phyloP scores from a whole-genome alignment of 345 rosid species.

The Eutrema japonicum region DNA sequence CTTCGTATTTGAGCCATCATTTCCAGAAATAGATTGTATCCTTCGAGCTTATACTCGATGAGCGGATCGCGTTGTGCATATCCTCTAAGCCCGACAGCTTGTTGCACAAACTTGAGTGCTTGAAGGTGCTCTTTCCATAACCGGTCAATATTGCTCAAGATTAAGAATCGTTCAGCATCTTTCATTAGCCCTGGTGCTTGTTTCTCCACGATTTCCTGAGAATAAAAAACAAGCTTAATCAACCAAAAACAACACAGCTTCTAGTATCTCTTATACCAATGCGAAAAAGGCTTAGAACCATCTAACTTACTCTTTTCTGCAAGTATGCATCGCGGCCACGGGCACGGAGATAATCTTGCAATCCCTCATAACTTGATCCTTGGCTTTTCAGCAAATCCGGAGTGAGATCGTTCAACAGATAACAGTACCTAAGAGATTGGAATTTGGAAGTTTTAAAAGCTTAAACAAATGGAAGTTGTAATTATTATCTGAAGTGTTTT shows the following conservation, averaged over 20 bases:
- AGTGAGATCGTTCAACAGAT: constrained; percentile 76
- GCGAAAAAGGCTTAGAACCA: constrained; percentile 7
- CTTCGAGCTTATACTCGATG: constrained; percentile 95
- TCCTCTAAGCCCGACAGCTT: constrained; percentile 96
- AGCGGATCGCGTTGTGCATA: constrained; percentile 97
- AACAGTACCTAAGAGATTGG: constrained; percentile 71
- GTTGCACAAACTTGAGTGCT: constrained; percentile 94
- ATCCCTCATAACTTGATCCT: constrained; percentile 65
- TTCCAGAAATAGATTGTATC: constrained; percentile 90
- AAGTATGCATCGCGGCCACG: constrained; percentile 90
- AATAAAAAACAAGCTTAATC: constrained; percentile 10
- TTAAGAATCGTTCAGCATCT: constrained; percentile 89
- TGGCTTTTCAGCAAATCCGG: constrained; percentile 72
- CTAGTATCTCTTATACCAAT: constrained; percentile 11
- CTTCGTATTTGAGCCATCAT: constrained; percentile 99
- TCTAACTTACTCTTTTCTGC: constrained; percentile 70
- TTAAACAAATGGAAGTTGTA: not conserved
- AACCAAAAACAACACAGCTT: constrained; percentile 25
- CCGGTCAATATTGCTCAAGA: constrained; percentile 90
- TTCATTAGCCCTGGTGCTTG: constrained; percentile 87
- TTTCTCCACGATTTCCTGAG: constrained; percentile 76
- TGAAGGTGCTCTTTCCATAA: constrained; percentile 98
- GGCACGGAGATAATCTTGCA: constrained; percentile 79
- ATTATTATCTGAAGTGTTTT: constrained; percentile 3
- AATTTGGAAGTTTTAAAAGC: constrained; percentile 20